These are phyloP conservation scores for Aegilops sharonensis DNA, from an alignment of 176 grass and related monocot species.

Conservation along the genomic window DNA sequence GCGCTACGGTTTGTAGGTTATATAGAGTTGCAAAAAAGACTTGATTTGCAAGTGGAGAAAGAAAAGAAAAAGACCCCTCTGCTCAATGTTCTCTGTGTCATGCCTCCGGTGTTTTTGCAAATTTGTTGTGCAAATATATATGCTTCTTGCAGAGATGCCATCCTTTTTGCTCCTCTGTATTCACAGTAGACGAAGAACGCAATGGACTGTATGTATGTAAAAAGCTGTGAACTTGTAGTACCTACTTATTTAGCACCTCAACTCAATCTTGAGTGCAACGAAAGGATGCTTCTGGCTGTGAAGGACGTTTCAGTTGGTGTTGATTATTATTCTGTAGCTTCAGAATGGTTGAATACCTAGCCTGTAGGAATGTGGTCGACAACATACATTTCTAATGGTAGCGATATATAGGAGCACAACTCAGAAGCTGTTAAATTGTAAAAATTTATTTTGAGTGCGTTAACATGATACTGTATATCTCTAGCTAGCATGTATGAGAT, in stretches of 20 bases:
- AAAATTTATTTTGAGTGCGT: no score
- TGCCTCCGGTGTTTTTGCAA: background rate
- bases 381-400: no score
- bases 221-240: background rate
- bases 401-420: no score
- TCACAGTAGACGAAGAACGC: background rate
- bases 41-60: background rate
- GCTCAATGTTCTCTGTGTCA: background rate
- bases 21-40: constrained; percentile 11
- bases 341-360: no score
- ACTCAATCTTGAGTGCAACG: background rate
- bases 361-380: no score
- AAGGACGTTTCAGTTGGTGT: no score
- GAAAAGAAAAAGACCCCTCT: background rate
- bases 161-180: background rate
- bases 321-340: no score
- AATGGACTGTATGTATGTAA: constrained; percentile 9
- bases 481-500: no score
- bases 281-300: background rate
- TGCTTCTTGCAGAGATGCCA: constrained; percentile 1
- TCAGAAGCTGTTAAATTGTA: no score
- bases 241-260: background rate
- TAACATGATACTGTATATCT: no score
- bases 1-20: background rate
- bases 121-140: background rate